phyloP scores from a whole-genome alignment of 2,329 filamentous ascomycete genomes.

The Colletotrichum paranaense region DNA sequence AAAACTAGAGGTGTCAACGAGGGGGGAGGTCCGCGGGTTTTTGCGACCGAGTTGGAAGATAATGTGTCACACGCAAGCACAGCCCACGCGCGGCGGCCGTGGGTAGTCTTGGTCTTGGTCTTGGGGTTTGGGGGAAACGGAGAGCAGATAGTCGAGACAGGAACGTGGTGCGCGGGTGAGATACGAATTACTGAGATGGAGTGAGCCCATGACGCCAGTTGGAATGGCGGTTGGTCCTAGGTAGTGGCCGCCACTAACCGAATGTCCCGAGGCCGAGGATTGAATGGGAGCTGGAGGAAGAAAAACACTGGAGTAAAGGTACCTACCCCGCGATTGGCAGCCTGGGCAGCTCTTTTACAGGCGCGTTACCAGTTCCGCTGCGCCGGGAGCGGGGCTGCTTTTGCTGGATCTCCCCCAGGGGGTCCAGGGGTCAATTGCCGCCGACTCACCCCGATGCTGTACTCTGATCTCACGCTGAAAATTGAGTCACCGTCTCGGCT shows the following conservation, averaged over 20 bases:
- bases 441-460: background rate
- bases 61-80: constrained; percentile 11
- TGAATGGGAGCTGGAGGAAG: background rate
- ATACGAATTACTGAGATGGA: no score
- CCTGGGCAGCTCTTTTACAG: constrained; percentile 20
- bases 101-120: background rate
- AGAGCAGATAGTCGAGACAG: background rate
- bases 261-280: constrained; percentile 32
- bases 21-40: background rate
- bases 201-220: constrained; percentile 13
- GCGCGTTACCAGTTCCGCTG: constrained; percentile 28
- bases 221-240: constrained; percentile 7
- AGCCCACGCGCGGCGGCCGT: background rate
- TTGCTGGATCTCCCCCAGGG: constrained; percentile 20
- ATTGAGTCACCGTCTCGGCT: background rate
- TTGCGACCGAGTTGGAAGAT: background rate
- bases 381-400: constrained; percentile 23
- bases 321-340: constrained; percentile 27
- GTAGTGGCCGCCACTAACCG: constrained; percentile 32
- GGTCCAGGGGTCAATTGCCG: constrained; percentile 19
- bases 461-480: background rate
- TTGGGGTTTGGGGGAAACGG: background rate
- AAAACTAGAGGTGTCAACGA: background rate
- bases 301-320: background rate
- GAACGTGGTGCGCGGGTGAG: constrained; percentile 18